Evolutionary conservation across 441 rosid genomes (phyloP).

Genomic region (Geranium incanum): DNA sequence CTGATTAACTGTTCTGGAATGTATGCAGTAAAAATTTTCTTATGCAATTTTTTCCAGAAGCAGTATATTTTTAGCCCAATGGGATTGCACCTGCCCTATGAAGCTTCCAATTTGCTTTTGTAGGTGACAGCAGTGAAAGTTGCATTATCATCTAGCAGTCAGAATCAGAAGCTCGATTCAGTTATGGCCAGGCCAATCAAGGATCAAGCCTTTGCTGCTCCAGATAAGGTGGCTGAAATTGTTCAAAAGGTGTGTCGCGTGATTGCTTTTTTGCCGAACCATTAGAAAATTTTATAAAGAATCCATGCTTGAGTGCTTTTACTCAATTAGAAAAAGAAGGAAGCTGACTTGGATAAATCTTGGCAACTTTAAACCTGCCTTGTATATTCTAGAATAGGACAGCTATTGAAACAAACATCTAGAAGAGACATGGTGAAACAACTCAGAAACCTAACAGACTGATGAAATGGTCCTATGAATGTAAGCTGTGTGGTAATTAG

Average conservation of each 20-base stretch:
- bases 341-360: background rate
- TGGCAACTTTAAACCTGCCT: background rate
- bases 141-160: slow-evolving; percentile 56
- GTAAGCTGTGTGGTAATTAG: background rate
- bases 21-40: background rate
- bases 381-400: slow-evolving; percentile 1
- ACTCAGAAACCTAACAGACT: background rate
- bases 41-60: background rate
- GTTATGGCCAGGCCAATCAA: slow-evolving; percentile 78
- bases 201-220: slow-evolving; percentile 92
- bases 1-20: slow-evolving; percentile 2
- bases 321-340: background rate
- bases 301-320: background rate
- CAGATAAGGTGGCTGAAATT: slow-evolving; percentile 90
- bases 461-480: background rate
- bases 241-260: slow-evolving; percentile 62
- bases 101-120: slow-evolving; percentile 20
- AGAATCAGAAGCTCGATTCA: slow-evolving; percentile 56
- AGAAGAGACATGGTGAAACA: background rate
- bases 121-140: slow-evolving; percentile 88
- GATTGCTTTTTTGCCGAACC: background rate
- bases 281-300: background rate
- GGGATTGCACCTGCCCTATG: slow-evolving; percentile 1
- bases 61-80: background rate
- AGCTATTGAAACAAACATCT: background rate